Percentiles rank a stretch among this genome's conserved stretches.
phyloP scores from a whole-genome alignment of 176 grass and related monocot genomes.

The Zizania latifolia region DNA sequence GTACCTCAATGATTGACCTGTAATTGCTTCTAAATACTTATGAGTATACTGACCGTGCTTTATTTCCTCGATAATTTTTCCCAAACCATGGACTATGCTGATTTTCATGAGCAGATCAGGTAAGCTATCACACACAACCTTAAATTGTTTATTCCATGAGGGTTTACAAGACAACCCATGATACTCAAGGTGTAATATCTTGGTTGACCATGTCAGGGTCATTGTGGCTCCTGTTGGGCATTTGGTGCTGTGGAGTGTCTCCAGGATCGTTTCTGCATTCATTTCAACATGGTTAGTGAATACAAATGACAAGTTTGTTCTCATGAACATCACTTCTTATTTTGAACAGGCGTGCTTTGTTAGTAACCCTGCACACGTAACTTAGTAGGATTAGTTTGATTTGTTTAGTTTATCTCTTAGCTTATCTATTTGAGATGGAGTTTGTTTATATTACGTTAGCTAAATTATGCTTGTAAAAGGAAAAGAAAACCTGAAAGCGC shows the following conservation, averaged over 20 bases:
- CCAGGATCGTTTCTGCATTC: constrained; percentile 91
- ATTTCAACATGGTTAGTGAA: constrained; percentile 48
- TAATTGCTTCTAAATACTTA: background rate
- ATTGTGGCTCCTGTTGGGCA: constrained; percentile 94
- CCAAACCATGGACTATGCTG: constrained; percentile 6
- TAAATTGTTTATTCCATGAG: background rate
- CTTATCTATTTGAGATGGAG: no score
- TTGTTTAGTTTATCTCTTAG: no score
- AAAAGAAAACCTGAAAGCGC: no score
- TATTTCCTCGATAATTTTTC: background rate
- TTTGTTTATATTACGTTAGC: no score
- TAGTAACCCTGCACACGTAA: no score
- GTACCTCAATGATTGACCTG: background rate
- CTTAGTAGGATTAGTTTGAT: no score
- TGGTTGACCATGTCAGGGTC: constrained; percentile 51
- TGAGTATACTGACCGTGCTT: constrained; percentile 7
- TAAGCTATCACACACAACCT: constrained; percentile 31
- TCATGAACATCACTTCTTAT: background rate
- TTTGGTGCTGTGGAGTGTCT: constrained; percentile 89
- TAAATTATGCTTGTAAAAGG: no score
- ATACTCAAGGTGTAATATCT: constrained; percentile 5
- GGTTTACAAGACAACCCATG: background rate
- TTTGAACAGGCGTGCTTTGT: constrained; percentile 10
- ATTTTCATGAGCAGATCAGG: constrained; percentile 64
- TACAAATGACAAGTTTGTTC: background rate